Conservation (phyloP, 805 yeast genomes). For the Tetrapisispora iriomotensis region DNA sequence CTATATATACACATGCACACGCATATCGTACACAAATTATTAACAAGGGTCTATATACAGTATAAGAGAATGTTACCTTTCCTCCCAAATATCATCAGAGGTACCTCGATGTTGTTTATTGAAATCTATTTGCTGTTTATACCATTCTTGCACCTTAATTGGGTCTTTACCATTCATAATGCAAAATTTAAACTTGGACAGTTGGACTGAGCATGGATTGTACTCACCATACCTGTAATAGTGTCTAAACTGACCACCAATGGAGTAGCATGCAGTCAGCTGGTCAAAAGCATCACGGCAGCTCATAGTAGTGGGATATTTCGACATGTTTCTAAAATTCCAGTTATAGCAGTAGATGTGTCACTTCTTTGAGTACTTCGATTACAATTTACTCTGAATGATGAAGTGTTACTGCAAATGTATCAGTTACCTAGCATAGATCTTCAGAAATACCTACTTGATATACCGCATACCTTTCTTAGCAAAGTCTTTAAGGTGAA, state of each 20-base stretch:
- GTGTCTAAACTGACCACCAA: conserved; percentile 82
- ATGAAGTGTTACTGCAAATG: no score
- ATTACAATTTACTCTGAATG: neutral
- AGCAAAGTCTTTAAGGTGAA: no score
- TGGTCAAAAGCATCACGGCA: conserved; percentile 84
- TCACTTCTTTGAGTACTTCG: neutral
- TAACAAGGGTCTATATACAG: no score
- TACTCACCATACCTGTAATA: conserved; percentile 78
- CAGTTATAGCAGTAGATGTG: neutral
- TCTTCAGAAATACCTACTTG: no score
- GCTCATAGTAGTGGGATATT: conserved; percentile 40
- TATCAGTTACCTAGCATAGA: no score
- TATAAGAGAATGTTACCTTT: no score
- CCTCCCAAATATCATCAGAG: conserved; percentile 80
- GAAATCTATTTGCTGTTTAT: conserved; percentile 45
- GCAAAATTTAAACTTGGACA: conserved; percentile 75
- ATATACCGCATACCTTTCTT: no score
- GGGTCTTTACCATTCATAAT: conserved; percentile 45
- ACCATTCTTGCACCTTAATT: conserved; percentile 61
- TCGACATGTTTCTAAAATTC: neutral
- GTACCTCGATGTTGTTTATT: conserved; percentile 58
- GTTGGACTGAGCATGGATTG: conserved; percentile 57
- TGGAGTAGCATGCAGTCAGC: conserved; percentile 71
- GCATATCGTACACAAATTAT: no score
- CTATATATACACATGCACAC: no score